Percentiles rank a stretch among this genome's conserved stretches.
These are phyloP conservation scores for Aspergillus neoniger DNA, from an alignment of 2,329 filamentous ascomycete species.

Conservation along the genomic window DNA sequence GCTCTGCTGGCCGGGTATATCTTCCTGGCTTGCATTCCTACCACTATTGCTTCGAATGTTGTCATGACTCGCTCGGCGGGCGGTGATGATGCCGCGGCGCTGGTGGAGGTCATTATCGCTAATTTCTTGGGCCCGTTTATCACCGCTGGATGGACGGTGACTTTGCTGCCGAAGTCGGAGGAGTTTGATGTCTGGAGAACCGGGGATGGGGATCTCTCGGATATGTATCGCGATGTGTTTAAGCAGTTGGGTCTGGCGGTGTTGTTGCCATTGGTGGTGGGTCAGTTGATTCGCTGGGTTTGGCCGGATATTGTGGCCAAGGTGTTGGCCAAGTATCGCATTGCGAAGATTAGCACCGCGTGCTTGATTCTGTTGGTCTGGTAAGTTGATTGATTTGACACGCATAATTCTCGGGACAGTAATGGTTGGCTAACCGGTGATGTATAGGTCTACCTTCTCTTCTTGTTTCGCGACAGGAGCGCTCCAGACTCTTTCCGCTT, in stretches of 20 bases:
- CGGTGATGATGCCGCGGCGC: slow-evolving; percentile 65
- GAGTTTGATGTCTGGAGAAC: slow-evolving; percentile 45
- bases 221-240: slow-evolving; percentile 67
- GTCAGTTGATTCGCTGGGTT: slow-evolving; percentile 60
- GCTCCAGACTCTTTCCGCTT: slow-evolving; percentile 58
- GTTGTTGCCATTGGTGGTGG: slow-evolving; percentile 63
- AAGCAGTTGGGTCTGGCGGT: slow-evolving; percentile 69
- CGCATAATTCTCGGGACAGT: neutral
- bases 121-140: slow-evolving; percentile 70
- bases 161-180: slow-evolving; percentile 50
- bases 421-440: neutral
- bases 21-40: slow-evolving; percentile 68
- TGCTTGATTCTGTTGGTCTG: slow-evolving; percentile 57
- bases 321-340: slow-evolving; percentile 56
- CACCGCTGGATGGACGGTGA: slow-evolving; percentile 63
- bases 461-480: slow-evolving; percentile 63
- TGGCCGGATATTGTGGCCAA: slow-evolving; percentile 49
- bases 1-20: slow-evolving; percentile 69
- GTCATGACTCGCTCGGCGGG: slow-evolving; percentile 71
- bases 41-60: slow-evolving; percentile 72
- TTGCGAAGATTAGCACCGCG: slow-evolving; percentile 48
- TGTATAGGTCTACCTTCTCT: slow-evolving; percentile 46
- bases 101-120: slow-evolving; percentile 70
- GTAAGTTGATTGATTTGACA: slow-evolving; percentile 37
- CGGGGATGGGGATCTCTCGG: slow-evolving; percentile 55